Evolutionary conservation across 305 asterid species (phyloP), one percentile per base, ranked within the genome.

Genomic region (Plantago lanceolata): DNA sequence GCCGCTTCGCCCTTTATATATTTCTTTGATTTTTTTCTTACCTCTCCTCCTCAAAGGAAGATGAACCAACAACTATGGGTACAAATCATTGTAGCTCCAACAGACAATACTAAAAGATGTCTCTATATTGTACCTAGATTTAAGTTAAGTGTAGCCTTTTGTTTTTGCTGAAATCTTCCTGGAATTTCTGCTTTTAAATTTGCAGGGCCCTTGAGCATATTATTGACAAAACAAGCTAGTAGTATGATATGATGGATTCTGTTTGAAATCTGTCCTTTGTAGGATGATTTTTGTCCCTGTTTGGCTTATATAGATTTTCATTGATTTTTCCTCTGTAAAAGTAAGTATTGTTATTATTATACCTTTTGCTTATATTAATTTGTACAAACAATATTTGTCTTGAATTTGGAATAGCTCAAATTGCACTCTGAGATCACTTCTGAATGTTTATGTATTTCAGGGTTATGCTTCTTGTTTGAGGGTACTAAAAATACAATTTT

Each of bases 21-120:
- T 71, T 71, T 68, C 57, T 53, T 78, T 69, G 64, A 57, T 68
- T 76, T 73, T 68, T 68, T 74, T 61, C n/a, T 63, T 52, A 29
- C 71, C 24, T 70, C 73, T 77, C 76, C 73, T 77, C 76, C 64
- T 75, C 76, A 49, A 66, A 76, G 80, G 72, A 79, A 79, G 84
- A 72, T 60, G 79, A 62, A 65, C 75, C 73, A 64, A 54, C 72
- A 77, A 73, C 65, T 77, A 69, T 56, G 83, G 88, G 78, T 81
- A 59, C 72, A 72, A 76, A 80, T 78, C 70, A 77, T 78, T 81
- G 76, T 73, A 79, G 88, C 79, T 75, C 80, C 75, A 71, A 69
- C 82, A 80, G 72, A 72, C 58, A 61, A 16, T 73, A 68, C 73
- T 50, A 68, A 71, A 71, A 79, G 81, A 73, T 79, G 71, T 72